Base-by-base conservation (phyloP, 306 rosid species). In the Ochetophila trinervis region DNA sequence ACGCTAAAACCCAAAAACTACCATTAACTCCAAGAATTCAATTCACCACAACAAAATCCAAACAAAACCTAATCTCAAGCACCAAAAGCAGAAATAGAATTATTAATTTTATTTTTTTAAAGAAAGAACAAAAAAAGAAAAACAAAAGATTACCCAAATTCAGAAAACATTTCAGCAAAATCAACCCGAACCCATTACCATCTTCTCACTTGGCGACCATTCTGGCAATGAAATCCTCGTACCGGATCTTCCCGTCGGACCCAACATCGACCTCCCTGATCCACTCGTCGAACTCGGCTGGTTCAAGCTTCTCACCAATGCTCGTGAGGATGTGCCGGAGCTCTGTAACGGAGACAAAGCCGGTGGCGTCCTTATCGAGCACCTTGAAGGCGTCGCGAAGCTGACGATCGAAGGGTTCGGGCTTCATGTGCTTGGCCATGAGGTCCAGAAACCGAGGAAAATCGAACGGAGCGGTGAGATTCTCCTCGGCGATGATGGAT, bases 261-360 rank as follows among this genome's bases (percentile, higher is more conserved):
- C 88, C 87, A 16, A 91, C 98, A 62, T 89, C 96, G 42, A 91
- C 98, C 83, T 91, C 98, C 62, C 87, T 78, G 89, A 91, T 89
- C 98, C 98, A 91, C 86, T 91, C 98, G 57, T 91, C 98, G 47
- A 91, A 91, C 86, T 91, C 98, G 44, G 95, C 69, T 0, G 96
- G 95, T 73, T 91, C 98, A 11, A 91, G 88, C 82, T 91, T 91
- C 95, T 91, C 98, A 24, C 98, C 98, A 30, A 91, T 91, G 83
- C 84, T 88, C 56, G 98, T 91, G 61, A 91, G 85, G 66, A 92
- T 92, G 77, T 92, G 99, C 0, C 95, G 95, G 71, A 93, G 99
- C 78, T 93, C 99, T 0, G 96, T 49, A 0, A 89, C 98, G 50
- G 88, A 63, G 59, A 92, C 96, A 76, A 44, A 87, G 18, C 98